A percentile compares a stretch with the other conserved stretches of the same genome.
Evolutionary conservation across 2,329 filamentous ascomycete species (phyloP).

Genomic region (Paracamarosporium sp.): DNA sequence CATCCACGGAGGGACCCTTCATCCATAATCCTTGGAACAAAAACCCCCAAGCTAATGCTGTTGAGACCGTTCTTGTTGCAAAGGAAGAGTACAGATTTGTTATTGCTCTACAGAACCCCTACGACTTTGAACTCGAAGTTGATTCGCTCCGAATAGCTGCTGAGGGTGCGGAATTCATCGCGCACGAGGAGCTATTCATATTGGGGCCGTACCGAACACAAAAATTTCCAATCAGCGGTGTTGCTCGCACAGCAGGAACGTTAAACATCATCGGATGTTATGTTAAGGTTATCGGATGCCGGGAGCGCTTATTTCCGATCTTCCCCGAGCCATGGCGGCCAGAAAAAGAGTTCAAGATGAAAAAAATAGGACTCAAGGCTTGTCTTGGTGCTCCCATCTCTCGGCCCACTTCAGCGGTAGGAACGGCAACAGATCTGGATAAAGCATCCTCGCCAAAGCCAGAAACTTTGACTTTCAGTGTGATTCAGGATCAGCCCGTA

Average conservation of each 20-base stretch:
- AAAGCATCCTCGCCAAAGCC: constrained; percentile 37
- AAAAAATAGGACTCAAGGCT: constrained; percentile 69
- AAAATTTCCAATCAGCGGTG: constrained; percentile 73
- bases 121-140: constrained; percentile 89
- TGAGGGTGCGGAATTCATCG: constrained; percentile 75
- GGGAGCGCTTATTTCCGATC: constrained; percentile 82
- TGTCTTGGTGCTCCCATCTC: constrained; percentile 57
- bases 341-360: constrained; percentile 74
- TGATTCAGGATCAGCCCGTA: constrained; percentile 80
- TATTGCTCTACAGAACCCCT: constrained; percentile 90
- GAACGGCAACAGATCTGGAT: constrained; percentile 29
- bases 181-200: constrained; percentile 67
- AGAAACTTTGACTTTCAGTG: constrained; percentile 67
- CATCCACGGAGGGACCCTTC: constrained; percentile 72
- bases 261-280: constrained; percentile 79
- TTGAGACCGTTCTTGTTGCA: constrained; percentile 76
- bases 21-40: constrained; percentile 94
- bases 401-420: constrained; percentile 43
- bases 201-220: constrained; percentile 86
- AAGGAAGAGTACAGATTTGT: constrained; percentile 79
- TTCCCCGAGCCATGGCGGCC: constrained; percentile 79
- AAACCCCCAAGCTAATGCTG: constrained; percentile 60
- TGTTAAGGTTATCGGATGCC: constrained; percentile 81
- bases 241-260: constrained; percentile 69
- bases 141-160: constrained; percentile 79